Evolutionary conservation across 345 rosid species (phyloP), one percentile per base, ranked within the genome.

Genomic region (Salix brachista): DNA sequence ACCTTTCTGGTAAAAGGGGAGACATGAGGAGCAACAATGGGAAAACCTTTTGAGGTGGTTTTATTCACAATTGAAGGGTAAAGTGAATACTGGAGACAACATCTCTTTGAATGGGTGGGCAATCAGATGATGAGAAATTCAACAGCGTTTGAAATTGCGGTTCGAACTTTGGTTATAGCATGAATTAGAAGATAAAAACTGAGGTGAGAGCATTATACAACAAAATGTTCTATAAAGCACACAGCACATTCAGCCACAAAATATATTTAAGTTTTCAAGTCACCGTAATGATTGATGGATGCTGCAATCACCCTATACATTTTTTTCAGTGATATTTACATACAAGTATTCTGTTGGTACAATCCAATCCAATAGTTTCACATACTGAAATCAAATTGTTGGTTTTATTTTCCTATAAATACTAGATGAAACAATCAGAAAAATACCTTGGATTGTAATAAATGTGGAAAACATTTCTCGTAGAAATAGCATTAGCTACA

Each of bases 401-500:
- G 12, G 42, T 42, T 36, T 16, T 2, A 72, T 41, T 28, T 52
- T 25, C 68, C 21, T 42, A 5, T 5, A 6, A 21, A 46, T 41
- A 26, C 23, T 32, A 32, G 34, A 34, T n/a, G 18, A 69, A 72
- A 34, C 32, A 50, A 76, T 68, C 19, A 37, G 65, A 37, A 67
- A 75, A 72, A 66, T 78, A 94, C 99, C 97, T 96, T 67, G 99
- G 99, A 80, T 96, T 94, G 87, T 92, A 96, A 88, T 74, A 92
- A 71, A 94, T 88, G 78, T 84, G 88, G 89, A 96, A 94, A 80
- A 71, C 85, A 52, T 85, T 87, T 72, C 87, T 78, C 50, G 80
- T 70, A 7, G 97, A 86, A 34, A 94, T 78, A 82, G 97, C 92
- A 86, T 83, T 89, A 67, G 88, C 89, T n/a, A 90, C 92, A 76